phyloP scores from a whole-genome alignment of 345 rosid genomes.

The Populus euphratica region DNA sequence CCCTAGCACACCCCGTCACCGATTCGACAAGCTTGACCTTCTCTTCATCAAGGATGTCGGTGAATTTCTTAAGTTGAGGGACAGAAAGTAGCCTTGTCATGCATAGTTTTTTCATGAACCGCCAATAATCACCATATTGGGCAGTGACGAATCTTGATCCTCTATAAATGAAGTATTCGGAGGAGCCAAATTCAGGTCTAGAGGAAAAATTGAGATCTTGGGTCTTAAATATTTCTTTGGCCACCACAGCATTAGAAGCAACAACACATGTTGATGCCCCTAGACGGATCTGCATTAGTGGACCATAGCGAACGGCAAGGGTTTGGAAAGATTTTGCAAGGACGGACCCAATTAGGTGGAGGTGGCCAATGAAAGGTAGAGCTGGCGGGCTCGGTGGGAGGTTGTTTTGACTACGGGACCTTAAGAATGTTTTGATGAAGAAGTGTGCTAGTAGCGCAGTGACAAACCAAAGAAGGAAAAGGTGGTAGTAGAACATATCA shows the following conservation, averaged over 20 bases:
- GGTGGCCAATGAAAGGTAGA: conserved; percentile 53
- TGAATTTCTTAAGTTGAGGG: conserved; percentile 52
- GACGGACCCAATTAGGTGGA: conserved; percentile 36
- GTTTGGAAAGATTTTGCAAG: conserved; percentile 41
- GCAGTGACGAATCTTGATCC: conserved; percentile 51
- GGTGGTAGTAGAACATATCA: conserved; percentile 2
- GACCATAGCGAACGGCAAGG: conserved; percentile 41
- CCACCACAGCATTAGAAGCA: conserved; percentile 35
- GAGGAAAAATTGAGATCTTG: conserved; percentile 46
- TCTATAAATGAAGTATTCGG: conserved; percentile 43
- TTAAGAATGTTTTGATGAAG: conserved; percentile 15
- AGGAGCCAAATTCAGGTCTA: conserved; percentile 44
- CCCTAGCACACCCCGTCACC: conserved; percentile 37
- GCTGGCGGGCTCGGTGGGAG: conserved; percentile 46
- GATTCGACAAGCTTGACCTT: conserved; percentile 48
- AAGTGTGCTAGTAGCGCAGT: conserved; percentile 21
- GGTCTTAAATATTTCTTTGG: conserved; percentile 45
- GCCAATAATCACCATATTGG: conserved; percentile 47
- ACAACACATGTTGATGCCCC: conserved; percentile 43
- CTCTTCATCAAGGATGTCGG: conserved; percentile 40
- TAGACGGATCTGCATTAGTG: conserved; percentile 40
- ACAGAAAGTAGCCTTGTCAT: conserved; percentile 60
- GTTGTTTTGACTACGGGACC: not conserved
- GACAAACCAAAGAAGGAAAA: conserved; percentile 15
- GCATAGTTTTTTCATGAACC: conserved; percentile 69